Percentiles rank a stretch among this genome's conserved stretches.
Conservation (phyloP, 1,284 basidiomycete genomes). For the Pterula multifida region DNA sequence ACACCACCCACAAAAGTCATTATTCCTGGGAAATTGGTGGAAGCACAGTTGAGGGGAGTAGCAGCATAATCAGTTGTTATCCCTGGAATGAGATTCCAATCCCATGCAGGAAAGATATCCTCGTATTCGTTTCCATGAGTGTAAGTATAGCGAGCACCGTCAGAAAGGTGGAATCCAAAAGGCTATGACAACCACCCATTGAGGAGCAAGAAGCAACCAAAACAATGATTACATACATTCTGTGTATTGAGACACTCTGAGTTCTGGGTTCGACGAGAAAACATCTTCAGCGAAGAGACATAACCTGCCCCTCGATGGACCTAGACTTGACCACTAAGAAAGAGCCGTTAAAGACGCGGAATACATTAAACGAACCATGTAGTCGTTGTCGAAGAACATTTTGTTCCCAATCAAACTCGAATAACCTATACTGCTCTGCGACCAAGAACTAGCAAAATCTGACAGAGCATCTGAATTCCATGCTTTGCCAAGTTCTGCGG, state of each 20-base stretch:
- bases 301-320: constrained; percentile 46
- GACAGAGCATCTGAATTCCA: constrained; percentile 36
- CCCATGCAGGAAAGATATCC: constrained; percentile 56
- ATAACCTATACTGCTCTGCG: constrained; percentile 35
- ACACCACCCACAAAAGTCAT: constrained; percentile 54
- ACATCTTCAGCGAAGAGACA: constrained; percentile 54
- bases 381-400: constrained; percentile 58
- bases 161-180: constrained; percentile 54
- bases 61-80: constrained; percentile 49
- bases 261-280: constrained; percentile 46
- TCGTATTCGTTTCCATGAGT: constrained; percentile 54
- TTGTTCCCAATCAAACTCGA: constrained; percentile 45
- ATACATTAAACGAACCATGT: constrained; percentile 34
- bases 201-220: neutral
- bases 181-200: constrained; percentile 28
- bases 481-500: constrained; percentile 34
- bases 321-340: constrained; percentile 16
- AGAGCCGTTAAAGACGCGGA: neutral
- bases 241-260: constrained; percentile 54
- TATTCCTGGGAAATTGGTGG: constrained; percentile 28
- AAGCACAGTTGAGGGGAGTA: constrained; percentile 34
- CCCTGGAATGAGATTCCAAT: constrained; percentile 64
- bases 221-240: constrained; percentile 27
- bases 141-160: constrained; percentile 55
- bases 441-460: constrained; percentile 27